Base-by-base conservation (phyloP, 2,329 filamentous ascomycete genomes). In the Ambrosiella beaveri region DNA sequence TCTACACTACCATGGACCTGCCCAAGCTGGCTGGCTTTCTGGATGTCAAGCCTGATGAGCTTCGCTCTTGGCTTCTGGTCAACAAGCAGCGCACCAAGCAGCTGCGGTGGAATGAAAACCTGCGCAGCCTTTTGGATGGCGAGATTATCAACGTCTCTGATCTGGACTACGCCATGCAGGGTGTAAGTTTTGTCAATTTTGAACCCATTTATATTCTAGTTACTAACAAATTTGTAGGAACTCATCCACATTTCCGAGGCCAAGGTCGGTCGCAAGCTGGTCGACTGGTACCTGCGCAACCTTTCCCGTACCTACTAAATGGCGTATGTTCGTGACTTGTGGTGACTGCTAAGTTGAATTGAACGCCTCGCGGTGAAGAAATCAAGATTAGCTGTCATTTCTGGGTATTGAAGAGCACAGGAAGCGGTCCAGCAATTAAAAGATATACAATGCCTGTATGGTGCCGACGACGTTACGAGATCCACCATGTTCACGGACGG, bases 41-140 rank as follows among this genome's bases (percentile, higher is more conserved):
- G 58, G 93, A 97, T 67, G 88, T 96, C 61, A 84, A 95, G 72
- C 85, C 91, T n/a, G 93, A 97, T 71, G 89, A 95, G 75, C 79
- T 98, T 64, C 85, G 93, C 65, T 86, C 86, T 61, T 95, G 89
- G 86, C 77, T 98, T 62, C 75, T 98, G 63, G 89, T 98, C 63
- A 97, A 94, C 78, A 98, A 98, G 82, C 93, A 98, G 78, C 86
- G 93, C 68, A 96, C 88, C 70, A 86, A 94, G 75, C 93, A 98
- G 75, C 81, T 94, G 64, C 84, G 93, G 72, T 97, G 91, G 88
- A 84, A 81, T 63, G 93, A 82, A 63, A 88, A 94, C 69, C 47
- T 58, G 17, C 87, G 88, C 66, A 87, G 87, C 47, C 75, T 98
- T 63, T 73, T 98, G 62, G 91, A 97, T 64, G 93, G 93, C 61